phyloP scores from a whole-genome alignment of 1,284 basidiomycete genomes.

The Naganishia albida region DNA sequence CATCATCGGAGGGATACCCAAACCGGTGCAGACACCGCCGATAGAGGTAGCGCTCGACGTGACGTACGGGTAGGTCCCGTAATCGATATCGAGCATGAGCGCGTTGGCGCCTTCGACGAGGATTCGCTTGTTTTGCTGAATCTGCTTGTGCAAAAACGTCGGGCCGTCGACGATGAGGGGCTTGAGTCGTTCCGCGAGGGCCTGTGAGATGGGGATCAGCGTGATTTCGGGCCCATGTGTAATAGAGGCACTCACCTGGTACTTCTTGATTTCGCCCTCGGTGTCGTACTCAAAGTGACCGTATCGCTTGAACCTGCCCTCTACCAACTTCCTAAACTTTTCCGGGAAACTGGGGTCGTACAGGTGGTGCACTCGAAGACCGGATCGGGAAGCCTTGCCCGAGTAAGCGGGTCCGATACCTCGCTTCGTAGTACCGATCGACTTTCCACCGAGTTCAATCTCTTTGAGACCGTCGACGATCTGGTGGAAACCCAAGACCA shows the following conservation, averaged over 20 bases:
- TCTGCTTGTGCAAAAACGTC: conserved; percentile 77
- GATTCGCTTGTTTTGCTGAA: conserved; percentile 73
- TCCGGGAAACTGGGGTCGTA: conserved; percentile 86
- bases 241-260: conserved; percentile 65
- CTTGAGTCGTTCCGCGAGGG: conserved; percentile 77
- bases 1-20: conserved; percentile 86
- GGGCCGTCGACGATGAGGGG: conserved; percentile 90
- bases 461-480: conserved; percentile 99
- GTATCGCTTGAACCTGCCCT: conserved; percentile 96
- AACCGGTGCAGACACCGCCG: conserved; percentile 90
- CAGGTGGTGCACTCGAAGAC: conserved; percentile 92
- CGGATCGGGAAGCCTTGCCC: conserved; percentile 93
- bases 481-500: conserved; percentile 99
- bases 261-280: conserved; percentile 89
- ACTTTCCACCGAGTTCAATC: conserved; percentile 89
- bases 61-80: conserved; percentile 96
- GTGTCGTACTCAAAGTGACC: conserved; percentile 98
- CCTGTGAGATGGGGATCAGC: conserved; percentile 55
- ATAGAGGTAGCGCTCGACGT: conserved; percentile 91
- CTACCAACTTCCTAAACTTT: conserved; percentile 94
- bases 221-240: not conserved
- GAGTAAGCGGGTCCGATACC: conserved; percentile 99
- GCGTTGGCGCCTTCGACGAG: conserved; percentile 98
- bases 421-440: conserved; percentile 96
- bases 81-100: conserved; percentile 96